These are phyloP conservation scores for Dothideomycetidae sp. DNA, from an alignment of 2,329 filamentous ascomycete species.

Conservation along the genomic window DNA sequence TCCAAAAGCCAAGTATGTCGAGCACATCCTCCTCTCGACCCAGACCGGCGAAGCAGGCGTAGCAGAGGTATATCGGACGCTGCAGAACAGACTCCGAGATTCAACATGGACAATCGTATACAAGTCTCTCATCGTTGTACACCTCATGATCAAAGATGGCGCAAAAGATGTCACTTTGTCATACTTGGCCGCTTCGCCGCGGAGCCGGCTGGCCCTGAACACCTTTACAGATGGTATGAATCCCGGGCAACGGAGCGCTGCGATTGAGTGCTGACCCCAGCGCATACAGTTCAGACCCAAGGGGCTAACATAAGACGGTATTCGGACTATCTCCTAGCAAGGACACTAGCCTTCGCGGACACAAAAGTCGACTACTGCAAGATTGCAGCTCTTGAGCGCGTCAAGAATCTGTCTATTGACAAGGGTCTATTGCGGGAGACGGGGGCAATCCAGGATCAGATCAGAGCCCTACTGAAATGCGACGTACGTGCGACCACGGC, in stretches of 20 bases:
- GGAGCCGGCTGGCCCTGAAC: conserved; percentile 68
- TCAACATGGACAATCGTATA: conserved; percentile 99
- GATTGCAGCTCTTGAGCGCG: conserved; percentile 54
- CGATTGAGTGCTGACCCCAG: conserved; percentile 24
- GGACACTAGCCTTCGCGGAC: conserved; percentile 67
- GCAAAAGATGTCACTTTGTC: conserved; percentile 75
- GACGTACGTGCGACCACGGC: conserved; percentile 47
- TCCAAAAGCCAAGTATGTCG: conserved; percentile 98
- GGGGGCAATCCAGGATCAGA: conserved; percentile 77
- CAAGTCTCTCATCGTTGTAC: conserved; percentile 89
- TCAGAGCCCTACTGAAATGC: conserved; percentile 73
- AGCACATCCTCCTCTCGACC: conserved; percentile 90
- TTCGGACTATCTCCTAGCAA: conserved; percentile 68
- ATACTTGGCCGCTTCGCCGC: conserved; percentile 66
- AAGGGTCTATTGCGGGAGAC: conserved; percentile 88
- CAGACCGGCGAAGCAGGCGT: conserved; percentile 90
- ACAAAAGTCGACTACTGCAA: conserved; percentile 86
- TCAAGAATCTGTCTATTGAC: conserved; percentile 77
- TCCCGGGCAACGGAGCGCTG: conserved; percentile 1
- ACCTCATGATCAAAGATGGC: conserved; percentile 95
- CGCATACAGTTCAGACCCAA: conserved; percentile 65
- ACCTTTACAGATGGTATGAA: conserved; percentile 77
- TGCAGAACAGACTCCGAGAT: conserved; percentile 79
- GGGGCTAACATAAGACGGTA: conserved; percentile 91
- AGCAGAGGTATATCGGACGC: conserved; percentile 83